Base-by-base conservation (phyloP, 176 grass and related monocot species). In the Oryza coarctata region DNA sequence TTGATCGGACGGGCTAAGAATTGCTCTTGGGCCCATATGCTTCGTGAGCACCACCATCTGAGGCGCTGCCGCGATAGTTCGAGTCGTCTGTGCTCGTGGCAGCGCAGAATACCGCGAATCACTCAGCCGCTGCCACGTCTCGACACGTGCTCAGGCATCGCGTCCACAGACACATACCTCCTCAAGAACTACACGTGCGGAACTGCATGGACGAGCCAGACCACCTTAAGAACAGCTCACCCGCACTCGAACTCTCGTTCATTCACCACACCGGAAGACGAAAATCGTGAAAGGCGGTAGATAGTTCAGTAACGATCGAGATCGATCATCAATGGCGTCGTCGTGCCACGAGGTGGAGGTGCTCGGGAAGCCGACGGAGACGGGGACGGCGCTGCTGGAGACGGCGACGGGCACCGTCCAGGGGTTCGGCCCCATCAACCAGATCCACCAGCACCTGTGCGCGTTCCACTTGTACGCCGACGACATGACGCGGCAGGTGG, bases 401-500 rank as follows among this genome's bases (percentile, higher is more conserved):
- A 84, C 95, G 4, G 90, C 95, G 12, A 91, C 92, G 2, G 90
- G 86, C 32, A 77, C 82, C 23, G 89, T 97, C 65, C 95, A 97
- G 81, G 90, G 86, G 4, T 98, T 94, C 76, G 82, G 65, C 0
- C 95, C 95, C 3, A 26, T 98, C 64, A 79, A 61, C 66, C 85
- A 87, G 80, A 98, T 98, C 81, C 95, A 94, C 77, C 84, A 93
- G 82, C 95, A 98, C 65, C 88, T 91, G 9, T 98, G 95, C 95
- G 95, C 92, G 68, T 94, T 98, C 83, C 95, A 98, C 71, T 93
- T 91, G 83, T 97, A 97, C 85, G 86, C 69, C 0, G 77, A 94
- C 87, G 95, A 97, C 90, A 91, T 94, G 95, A 68, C 71, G 18
- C 83, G 92, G 61, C 90, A 94, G 81, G 90, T 95, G 80, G 93